These are phyloP conservation scores for Solanum ossicruentum DNA, from an alignment of 257 asterid species.

Conservation along the genomic window DNA sequence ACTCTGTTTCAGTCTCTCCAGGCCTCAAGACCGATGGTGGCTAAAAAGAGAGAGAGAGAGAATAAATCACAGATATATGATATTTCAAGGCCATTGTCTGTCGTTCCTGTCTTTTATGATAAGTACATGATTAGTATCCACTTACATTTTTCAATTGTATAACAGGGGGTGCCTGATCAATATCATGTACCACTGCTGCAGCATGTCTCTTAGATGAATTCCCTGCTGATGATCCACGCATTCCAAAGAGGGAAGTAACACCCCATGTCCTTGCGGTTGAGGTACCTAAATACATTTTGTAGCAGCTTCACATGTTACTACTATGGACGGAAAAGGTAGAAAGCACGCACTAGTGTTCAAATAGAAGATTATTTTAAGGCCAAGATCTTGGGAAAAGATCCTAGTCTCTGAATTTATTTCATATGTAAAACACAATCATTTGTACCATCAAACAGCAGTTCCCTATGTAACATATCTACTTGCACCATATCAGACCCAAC, in stretches of 20 bases:
- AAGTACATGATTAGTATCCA: neutral
- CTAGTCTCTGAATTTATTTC: neutral
- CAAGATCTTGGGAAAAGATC: neutral
- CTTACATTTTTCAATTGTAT: neutral
- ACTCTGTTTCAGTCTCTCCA: constrained; percentile 35
- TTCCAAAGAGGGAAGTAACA: constrained; percentile 2
- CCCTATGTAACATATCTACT: neutral
- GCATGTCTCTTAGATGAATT: neutral
- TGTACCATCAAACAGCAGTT: neutral
- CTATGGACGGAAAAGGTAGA: neutral
- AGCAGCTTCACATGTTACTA: neutral
- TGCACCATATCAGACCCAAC: neutral
- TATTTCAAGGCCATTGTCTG: neutral
- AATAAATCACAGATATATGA: neutral
- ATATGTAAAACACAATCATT: neutral
- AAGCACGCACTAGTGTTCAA: neutral
- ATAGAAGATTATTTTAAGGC: neutral
- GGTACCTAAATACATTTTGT: neutral
- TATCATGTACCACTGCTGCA: neutral
- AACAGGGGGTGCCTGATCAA: neutral
- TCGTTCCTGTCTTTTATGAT: neutral
- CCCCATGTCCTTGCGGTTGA: constrained; percentile 7
- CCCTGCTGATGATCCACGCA: neutral
- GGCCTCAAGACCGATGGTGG: constrained; percentile 47
- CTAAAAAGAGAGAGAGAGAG: constrained; percentile 6